Evolutionary conservation across 495 filamentous ascomycete genomes (phyloP).

Genomic region (Penicillium subrubescens): DNA sequence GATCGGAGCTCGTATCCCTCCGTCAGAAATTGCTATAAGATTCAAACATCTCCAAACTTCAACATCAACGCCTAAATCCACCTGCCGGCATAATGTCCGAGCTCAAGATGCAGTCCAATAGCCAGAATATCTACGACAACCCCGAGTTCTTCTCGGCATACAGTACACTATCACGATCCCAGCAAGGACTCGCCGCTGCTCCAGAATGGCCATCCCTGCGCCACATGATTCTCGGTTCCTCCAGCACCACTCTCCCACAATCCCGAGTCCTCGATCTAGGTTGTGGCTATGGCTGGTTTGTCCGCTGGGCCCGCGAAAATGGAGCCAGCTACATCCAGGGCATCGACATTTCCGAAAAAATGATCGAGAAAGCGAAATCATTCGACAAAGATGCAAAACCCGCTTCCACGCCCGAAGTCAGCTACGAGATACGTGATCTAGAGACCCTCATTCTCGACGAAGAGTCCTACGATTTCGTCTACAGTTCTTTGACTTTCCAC

Average conservation of each 20-base stretch:
- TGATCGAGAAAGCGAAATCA: slow-evolving; percentile 23
- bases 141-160: slow-evolving; percentile 26
- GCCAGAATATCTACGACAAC: slow-evolving; percentile 31
- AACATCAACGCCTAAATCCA: neutral
- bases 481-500: slow-evolving; percentile 28
- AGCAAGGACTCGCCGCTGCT: slow-evolving; percentile 20
- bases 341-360: slow-evolving; percentile 27
- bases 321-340: slow-evolving; percentile 12
- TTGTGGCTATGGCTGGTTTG: slow-evolving; percentile 31
- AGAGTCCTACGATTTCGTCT: slow-evolving; percentile 21
- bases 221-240: slow-evolving; percentile 12
- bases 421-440: slow-evolving; percentile 3
- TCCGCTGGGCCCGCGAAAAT: slow-evolving; percentile 24
- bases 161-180: slow-evolving; percentile 23
- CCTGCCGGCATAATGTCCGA: neutral
- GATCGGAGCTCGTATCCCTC: neutral
- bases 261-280: slow-evolving; percentile 23
- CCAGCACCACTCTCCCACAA: neutral
- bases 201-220: slow-evolving; percentile 28
- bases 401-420: neutral
- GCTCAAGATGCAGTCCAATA: slow-evolving; percentile 5
- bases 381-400: slow-evolving; percentile 6
- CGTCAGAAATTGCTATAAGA: neutral
- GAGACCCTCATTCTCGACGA: slow-evolving; percentile 8
- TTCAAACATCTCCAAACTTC: neutral